Evolutionary conservation across 1,284 basidiomycete genomes (phyloP).

Genomic region (Laetiporus sulphureus): DNA sequence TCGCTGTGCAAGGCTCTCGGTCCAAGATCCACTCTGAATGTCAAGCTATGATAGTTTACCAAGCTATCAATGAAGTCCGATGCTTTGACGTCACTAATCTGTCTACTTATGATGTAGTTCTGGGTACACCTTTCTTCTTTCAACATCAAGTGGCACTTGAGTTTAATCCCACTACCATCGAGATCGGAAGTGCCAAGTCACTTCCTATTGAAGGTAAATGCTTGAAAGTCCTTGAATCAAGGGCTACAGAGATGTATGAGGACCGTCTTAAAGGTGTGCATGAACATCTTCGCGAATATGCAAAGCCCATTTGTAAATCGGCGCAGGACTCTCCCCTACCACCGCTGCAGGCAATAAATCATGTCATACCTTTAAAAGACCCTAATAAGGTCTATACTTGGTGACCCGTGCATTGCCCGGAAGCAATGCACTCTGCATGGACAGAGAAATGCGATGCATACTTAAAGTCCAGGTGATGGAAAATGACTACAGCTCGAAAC

Average conservation of each 20-base stretch:
- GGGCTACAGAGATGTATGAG: constrained; percentile 1
- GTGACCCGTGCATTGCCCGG: constrained; percentile 26
- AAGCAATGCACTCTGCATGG: constrained; percentile 21
- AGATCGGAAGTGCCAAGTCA: constrained; percentile 11
- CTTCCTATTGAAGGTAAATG: constrained; percentile 13
- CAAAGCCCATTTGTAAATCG: constrained; percentile 21
- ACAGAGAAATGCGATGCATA: constrained; percentile 23
- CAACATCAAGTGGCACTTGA: constrained; percentile 17
- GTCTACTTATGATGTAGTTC: constrained; percentile 21
- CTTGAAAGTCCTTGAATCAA: constrained; percentile 16
- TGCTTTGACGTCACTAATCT: constrained; percentile 27
- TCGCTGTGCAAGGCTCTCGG: constrained; percentile 26
- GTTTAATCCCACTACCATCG: constrained; percentile 16
- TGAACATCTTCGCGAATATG: constrained; percentile 14
- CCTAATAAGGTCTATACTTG: constrained; percentile 23
- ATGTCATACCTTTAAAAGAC: constrained; percentile 32
- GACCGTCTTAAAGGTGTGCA: constrained; percentile 9
- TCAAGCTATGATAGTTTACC: constrained; percentile 18
- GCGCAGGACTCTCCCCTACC: constrained; percentile 23
- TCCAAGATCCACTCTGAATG: constrained; percentile 15
- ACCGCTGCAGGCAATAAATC: constrained; percentile 31
- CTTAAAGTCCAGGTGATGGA: constrained; percentile 24
- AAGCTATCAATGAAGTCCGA: constrained; percentile 18
- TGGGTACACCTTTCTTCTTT: constrained; percentile 23
- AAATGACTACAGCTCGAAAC: constrained; percentile 17